phyloP scores from a whole-genome alignment of 139 green algal species.

The Coelastrella sp. region DNA sequence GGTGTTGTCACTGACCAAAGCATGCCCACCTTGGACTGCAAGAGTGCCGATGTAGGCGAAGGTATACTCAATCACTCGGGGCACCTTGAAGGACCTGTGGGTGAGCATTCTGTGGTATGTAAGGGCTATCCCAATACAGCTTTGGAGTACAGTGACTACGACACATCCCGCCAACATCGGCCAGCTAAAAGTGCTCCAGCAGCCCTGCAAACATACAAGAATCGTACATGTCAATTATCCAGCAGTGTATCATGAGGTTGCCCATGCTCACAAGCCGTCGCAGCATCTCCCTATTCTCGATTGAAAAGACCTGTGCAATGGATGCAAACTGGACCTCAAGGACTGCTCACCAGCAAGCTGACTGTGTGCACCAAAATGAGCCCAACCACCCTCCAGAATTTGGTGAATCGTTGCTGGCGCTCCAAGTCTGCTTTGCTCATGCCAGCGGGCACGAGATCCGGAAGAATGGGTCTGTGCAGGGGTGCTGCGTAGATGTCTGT shows the following conservation, averaged over 20 bases:
- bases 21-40: neutral
- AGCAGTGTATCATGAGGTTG: no score
- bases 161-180: neutral
- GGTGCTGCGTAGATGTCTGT: neutral
- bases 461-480: neutral
- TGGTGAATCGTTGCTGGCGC: neutral
- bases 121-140: neutral
- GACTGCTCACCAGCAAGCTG: neutral
- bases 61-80: neutral
- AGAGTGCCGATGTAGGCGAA: neutral
- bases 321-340: no score
- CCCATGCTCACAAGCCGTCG: no score
- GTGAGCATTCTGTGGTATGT: neutral
- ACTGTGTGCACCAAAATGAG: neutral
- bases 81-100: conserved; percentile 8
- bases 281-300: no score
- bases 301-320: no score
- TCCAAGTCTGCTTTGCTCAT: neutral
- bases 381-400: neutral
- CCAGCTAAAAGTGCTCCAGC: conserved; percentile 11
- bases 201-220: no score
- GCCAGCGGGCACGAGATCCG: neutral
- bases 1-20: neutral
- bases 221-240: no score
- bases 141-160: neutral